phyloP scores from a whole-genome alignment of 208 protist genomes.

The Acanthamoeba triangularis region DNA sequence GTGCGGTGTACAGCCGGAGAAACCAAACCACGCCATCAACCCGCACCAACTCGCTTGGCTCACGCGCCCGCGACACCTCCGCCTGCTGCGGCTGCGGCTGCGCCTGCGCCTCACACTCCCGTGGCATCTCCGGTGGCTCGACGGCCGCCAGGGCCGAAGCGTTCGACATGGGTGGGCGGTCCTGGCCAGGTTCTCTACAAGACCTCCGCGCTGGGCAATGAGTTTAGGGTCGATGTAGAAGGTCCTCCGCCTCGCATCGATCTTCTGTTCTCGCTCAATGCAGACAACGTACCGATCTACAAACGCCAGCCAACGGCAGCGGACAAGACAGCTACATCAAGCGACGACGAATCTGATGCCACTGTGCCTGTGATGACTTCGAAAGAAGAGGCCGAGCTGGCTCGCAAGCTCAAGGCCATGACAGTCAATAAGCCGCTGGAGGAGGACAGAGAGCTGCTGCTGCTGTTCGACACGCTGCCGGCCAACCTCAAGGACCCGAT shows the following conservation, averaged over 20 bases:
- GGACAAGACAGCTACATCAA: not conserved
- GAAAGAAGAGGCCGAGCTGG: conserved; percentile 10
- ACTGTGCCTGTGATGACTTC: not conserved
- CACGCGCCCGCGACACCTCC: no score
- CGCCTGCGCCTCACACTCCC: no score
- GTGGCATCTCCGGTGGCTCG: no score
- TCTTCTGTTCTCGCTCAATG: conserved; percentile 6
- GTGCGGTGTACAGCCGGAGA: no score
- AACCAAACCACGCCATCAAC: no score
- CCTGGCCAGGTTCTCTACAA: not conserved
- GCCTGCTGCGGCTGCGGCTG: no score
- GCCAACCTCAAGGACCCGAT: conserved; percentile 12
- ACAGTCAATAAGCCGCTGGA: not conserved
- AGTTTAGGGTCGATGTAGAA: not conserved
- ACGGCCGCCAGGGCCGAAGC: not conserved
- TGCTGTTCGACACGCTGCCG: conserved; percentile 27
- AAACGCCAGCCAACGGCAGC: not conserved
- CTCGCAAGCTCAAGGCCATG: not conserved
- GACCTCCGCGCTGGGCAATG: not conserved
- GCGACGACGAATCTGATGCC: not conserved
- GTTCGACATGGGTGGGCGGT: not conserved
- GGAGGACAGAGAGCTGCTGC: conserved; percentile 41
- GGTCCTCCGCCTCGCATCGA: not conserved
- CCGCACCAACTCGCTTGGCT: no score
- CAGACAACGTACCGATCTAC: not conserved